Evolutionary conservation across 2,329 filamentous ascomycete genomes (phyloP).

Genomic region (Fusarium poae): DNA sequence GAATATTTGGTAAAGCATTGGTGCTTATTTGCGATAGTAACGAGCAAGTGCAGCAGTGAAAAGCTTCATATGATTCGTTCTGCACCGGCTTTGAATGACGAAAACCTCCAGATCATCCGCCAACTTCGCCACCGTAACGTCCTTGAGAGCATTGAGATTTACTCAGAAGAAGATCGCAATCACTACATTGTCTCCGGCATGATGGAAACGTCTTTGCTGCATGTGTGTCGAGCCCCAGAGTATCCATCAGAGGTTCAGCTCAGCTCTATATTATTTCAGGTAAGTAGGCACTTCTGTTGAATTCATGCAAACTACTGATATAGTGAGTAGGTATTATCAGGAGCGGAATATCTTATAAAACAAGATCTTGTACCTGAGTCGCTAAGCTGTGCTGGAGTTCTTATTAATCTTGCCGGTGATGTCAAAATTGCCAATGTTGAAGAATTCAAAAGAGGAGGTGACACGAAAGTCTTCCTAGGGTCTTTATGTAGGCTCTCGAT

Average conservation of each 20-base stretch:
- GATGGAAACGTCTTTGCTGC: background rate
- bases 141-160: slow-evolving; percentile 4
- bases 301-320: background rate
- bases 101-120: slow-evolving; percentile 2
- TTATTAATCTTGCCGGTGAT: background rate
- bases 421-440: background rate
- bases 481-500: slow-evolving; percentile 2
- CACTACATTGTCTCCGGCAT: slow-evolving; percentile 1
- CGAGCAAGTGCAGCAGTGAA: background rate
- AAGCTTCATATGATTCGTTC: background rate
- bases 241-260: slow-evolving; percentile 1
- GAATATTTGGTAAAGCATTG: background rate
- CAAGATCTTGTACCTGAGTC: background rate
- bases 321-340: background rate
- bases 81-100: background rate
- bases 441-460: background rate
- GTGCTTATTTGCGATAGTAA: slow-evolving; percentile 1
- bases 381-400: background rate
- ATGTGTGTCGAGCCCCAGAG: background rate
- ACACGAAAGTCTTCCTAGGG: background rate
- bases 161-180: background rate
- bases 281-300: too few species aligned
- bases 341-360: background rate
- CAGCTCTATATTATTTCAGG: slow-evolving; percentile 3
- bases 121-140: background rate